These are phyloP conservation scores for sweet orange (Citrus sinensis) DNA, from an alignment of 345 rosid genomes.

Conservation along the genomic window DNA sequence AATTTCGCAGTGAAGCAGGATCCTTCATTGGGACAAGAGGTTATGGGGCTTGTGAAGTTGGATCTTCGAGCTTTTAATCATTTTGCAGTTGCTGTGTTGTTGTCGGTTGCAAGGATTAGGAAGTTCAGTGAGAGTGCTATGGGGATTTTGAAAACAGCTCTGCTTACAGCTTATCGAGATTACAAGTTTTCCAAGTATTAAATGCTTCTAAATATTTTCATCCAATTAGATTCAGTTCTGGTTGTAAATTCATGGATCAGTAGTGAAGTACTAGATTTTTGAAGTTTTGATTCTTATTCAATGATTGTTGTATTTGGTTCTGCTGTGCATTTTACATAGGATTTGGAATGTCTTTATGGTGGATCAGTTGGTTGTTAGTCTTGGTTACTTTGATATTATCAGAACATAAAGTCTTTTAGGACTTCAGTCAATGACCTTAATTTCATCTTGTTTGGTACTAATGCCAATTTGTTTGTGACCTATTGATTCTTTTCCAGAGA, in stretches of 20 bases:
- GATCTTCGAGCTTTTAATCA: conserved; percentile 57
- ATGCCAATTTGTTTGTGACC: conserved; percentile 10
- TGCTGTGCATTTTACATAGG: neutral
- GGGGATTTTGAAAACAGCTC: conserved; percentile 44
- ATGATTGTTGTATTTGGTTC: neutral
- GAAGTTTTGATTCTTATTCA: neutral
- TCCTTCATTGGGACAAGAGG: conserved; percentile 73
- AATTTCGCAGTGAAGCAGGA: conserved; percentile 94
- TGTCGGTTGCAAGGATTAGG: conserved; percentile 71
- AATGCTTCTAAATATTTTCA: neutral
- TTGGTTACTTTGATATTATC: neutral
- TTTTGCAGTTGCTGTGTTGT: conserved; percentile 58
- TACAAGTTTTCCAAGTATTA: conserved; percentile 47
- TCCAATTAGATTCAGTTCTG: neutral
- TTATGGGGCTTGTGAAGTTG: conserved; percentile 57
- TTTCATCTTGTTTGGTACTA: neutral
- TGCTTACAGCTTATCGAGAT: conserved; percentile 60
- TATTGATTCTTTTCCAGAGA: conserved; percentile 40
- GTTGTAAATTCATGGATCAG: neutral
- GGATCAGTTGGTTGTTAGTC: neutral
- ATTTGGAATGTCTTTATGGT: neutral
- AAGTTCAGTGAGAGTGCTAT: conserved; percentile 61
- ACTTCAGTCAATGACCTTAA: neutral
- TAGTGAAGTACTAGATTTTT: neutral
- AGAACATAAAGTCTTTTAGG: neutral